Evolutionary conservation across 2,329 filamentous ascomycete genomes (phyloP), one percentile per base, ranked within the genome.

Genomic region (Phoma herbarum): DNA sequence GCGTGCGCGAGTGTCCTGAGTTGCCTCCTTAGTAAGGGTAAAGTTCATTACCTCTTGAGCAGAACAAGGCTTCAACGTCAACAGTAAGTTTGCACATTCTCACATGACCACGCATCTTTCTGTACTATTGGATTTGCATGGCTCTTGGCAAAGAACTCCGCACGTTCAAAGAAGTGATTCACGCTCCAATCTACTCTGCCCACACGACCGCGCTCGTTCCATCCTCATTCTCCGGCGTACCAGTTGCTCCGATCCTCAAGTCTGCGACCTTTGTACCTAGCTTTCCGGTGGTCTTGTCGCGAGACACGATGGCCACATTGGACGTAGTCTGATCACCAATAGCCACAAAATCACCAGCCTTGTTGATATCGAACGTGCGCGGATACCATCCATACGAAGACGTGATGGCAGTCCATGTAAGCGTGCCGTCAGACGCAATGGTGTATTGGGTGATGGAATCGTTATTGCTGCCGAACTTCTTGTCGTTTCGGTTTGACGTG

Each of bases 401-500:
- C 0, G 73, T 73, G 10, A 54, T 63, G 6, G 69, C 74, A 4
- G 70, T 68, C 62, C 70, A 75, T 1, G 64, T 57, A 8, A 77
- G 60, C 2, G 59, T 59, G 7, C 75, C 75, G 18, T 64, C 63
- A 14, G 69, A 59, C 28, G 61, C 63, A 48, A 77, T 75, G 41
- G 63, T 67, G 57, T 72, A 77, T 26, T 74, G 72, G 10, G 73
- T 72, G 20, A 77, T 67, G 5, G 74, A 76, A 47, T 76, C 73
- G 22, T 73, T 69, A 1, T 35, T 62, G 76, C 3, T 56, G 62
- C 31, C 31, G 33, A 75, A 77, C 31, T 69, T 72, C 66, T 73
- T 74, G 57, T 77, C 75, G 54, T 77, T 77, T 26, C 75, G 70
- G 60, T 75, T 76, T 1, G 75, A 65, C 4, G 62, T 64, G 61